phyloP scores from a whole-genome alignment of 2,329 filamentous ascomycete species.

The Diaporthe helianthi region DNA sequence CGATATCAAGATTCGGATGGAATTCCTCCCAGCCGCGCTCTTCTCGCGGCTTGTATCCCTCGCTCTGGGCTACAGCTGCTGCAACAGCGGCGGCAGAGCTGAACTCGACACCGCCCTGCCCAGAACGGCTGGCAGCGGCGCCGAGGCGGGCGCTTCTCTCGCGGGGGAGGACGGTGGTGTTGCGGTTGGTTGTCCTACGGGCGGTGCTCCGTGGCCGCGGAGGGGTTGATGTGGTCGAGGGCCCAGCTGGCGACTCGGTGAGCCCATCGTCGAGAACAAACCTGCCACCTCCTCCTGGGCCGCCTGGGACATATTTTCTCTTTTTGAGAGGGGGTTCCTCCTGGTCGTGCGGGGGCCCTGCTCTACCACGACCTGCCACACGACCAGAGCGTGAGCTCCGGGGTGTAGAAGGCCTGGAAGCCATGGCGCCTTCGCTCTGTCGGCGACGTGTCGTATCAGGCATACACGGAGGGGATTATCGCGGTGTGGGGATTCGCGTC shows the following conservation, averaged over 20 bases:
- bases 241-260: conserved; percentile 62
- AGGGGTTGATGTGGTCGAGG: conserved; percentile 56
- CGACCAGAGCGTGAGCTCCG: conserved; percentile 34
- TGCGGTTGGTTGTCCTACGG: conserved; percentile 55
- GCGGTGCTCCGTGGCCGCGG: conserved; percentile 59
- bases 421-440: conserved; percentile 20
- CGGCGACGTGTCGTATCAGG: conserved; percentile 9
- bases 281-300: conserved; percentile 83
- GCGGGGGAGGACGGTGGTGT: conserved; percentile 58
- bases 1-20: conserved; percentile 92
- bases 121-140: conserved; percentile 54
- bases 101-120: conserved; percentile 71
- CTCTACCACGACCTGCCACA: conserved; percentile 51
- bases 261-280: conserved; percentile 76
- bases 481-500: conserved; percentile 30
- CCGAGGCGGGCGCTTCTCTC: conserved; percentile 65
- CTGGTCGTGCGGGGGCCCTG: conserved; percentile 43
- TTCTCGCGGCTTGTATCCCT: conserved; percentile 96
- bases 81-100: conserved; percentile 89
- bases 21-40: conserved; percentile 98
- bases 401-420: conserved; percentile 32
- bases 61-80: conserved; percentile 85
- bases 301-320: conserved; percentile 83
- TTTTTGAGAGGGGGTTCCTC: conserved; percentile 72
- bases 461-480: neutral